Percentiles rank a stretch among this genome's conserved stretches.
phyloP scores from a whole-genome alignment of 2,329 filamentous ascomycete genomes.

The Fusarium mundagurra region DNA sequence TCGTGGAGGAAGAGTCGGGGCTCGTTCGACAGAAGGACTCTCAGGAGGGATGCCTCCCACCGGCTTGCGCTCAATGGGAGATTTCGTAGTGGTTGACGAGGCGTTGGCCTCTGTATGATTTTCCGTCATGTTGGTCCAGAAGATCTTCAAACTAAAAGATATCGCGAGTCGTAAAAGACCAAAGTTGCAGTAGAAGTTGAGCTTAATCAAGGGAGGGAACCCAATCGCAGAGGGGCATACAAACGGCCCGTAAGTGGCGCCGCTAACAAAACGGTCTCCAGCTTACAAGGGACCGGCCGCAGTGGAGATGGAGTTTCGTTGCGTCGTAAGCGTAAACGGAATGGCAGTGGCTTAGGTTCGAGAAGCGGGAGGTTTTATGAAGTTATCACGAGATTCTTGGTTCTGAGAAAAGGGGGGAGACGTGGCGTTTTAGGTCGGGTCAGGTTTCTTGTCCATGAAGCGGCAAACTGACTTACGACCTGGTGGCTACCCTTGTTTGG shows the following conservation, averaged over 20 bases:
- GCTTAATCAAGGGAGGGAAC: not conserved
- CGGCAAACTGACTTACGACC: constrained; percentile 6
- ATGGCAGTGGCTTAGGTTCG: constrained; percentile 15
- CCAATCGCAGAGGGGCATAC: constrained; percentile 16
- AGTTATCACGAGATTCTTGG: constrained; percentile 14
- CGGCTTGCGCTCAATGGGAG: constrained; percentile 19
- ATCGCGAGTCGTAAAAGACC: not conserved
- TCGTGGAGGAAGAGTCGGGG: constrained; percentile 22
- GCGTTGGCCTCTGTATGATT: constrained; percentile 16
- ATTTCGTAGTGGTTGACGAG: not conserved
- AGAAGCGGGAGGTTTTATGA: constrained; percentile 1
- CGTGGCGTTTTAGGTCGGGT: constrained; percentile 15
- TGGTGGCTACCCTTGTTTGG: constrained; percentile 24
- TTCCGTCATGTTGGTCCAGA: constrained; percentile 20
- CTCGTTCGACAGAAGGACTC: constrained; percentile 7
- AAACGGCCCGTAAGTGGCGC: constrained; percentile 30
- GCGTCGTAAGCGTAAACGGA: constrained; percentile 25
- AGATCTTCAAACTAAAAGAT: not conserved
- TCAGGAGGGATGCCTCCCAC: constrained; percentile 12
- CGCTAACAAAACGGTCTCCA: constrained; percentile 32
- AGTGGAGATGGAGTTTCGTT: constrained; percentile 24
- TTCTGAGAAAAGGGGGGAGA: not conserved
- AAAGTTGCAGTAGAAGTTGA: not conserved
- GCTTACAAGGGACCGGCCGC: constrained; percentile 29
- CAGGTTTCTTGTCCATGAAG: not conserved